Evolutionary conservation across 78 protist genomes (phyloP).

Genomic region (Neovahlkampfia damariscottae): DNA sequence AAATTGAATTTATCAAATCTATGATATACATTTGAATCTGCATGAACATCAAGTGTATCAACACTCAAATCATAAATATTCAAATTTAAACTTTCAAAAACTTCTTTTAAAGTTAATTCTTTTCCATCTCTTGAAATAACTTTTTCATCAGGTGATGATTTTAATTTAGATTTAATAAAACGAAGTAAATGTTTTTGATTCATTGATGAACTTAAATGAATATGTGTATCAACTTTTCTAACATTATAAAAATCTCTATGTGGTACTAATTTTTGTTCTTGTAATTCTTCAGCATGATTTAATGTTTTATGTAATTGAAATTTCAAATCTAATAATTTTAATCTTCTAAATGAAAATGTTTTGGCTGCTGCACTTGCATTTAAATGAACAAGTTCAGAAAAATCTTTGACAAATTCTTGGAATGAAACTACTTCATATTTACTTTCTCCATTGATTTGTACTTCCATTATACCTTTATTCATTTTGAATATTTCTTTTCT

Average conservation of each 20-base stretch:
- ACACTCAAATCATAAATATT: slow-evolving; percentile 64
- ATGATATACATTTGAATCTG: slow-evolving; percentile 47
- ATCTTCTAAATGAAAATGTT: background rate
- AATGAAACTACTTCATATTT: background rate
- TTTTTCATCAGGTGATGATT: background rate
- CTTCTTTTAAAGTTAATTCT: slow-evolving; percentile 68
- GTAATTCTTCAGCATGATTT: background rate
- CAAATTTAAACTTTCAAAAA: slow-evolving; percentile 42
- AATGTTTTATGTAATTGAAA: slow-evolving; percentile 10
- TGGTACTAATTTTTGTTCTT: slow-evolving; percentile 27
- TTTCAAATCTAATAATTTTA: slow-evolving; percentile 20
- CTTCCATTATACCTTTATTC: background rate
- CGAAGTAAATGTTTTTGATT: slow-evolving; percentile 83
- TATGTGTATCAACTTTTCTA: slow-evolving; percentile 93
- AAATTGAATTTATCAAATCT: slow-evolving; percentile 85
- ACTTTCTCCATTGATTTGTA: background rate
- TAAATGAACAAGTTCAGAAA: background rate
- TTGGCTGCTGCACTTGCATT: slow-evolving; percentile 13
- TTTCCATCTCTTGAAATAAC: slow-evolving; percentile 60
- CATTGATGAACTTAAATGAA: slow-evolving; percentile 88
- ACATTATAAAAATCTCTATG: slow-evolving; percentile 91
- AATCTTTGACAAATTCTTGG: background rate
- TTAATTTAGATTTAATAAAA: slow-evolving; percentile 76
- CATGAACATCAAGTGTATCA: slow-evolving; percentile 87
- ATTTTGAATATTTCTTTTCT: background rate